phyloP scores from a whole-genome alignment of 495 filamentous ascomycete genomes.

The Copromyces sp. region DNA sequence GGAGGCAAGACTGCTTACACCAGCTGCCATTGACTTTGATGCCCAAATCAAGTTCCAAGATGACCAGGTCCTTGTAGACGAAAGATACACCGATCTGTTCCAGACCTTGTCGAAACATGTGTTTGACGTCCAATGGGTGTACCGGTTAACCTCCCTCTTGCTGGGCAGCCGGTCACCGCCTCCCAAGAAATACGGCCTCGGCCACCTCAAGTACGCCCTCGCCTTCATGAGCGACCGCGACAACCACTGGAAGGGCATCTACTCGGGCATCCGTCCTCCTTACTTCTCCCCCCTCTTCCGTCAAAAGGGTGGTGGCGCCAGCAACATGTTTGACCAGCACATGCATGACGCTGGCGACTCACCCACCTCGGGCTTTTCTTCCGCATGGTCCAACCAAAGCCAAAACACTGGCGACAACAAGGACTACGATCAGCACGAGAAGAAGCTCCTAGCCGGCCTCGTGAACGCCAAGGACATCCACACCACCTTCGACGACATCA shows the following conservation, averaged over 20 bases:
- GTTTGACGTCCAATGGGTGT: slow-evolving; percentile 25
- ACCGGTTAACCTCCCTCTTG: slow-evolving; percentile 19
- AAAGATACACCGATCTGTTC: slow-evolving; percentile 1
- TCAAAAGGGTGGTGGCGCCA: not conserved
- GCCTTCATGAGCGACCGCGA: slow-evolving; percentile 15
- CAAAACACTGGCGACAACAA: slow-evolving; percentile 1
- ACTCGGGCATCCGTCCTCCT: slow-evolving; percentile 11
- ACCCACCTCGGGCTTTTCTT: not conserved
- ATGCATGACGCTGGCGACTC: not conserved
- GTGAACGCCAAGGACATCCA: slow-evolving; percentile 71
- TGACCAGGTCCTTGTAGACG: not conserved
- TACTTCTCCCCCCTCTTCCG: slow-evolving; percentile 22
- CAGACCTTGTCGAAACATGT: slow-evolving; percentile 10
- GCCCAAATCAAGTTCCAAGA: slow-evolving; percentile 6
- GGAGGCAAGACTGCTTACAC: slow-evolving; percentile 11
- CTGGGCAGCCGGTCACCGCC: slow-evolving; percentile 12
- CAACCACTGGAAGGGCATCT: slow-evolving; percentile 14
- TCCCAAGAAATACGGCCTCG: slow-evolving; percentile 5
- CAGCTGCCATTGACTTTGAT: slow-evolving; percentile 11
- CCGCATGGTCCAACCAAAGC: not conserved
- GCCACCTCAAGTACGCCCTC: slow-evolving; percentile 10
- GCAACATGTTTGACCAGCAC: not conserved
- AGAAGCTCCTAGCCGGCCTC: slow-evolving; percentile 70
- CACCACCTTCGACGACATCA: slow-evolving; percentile 77
- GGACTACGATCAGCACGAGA: slow-evolving; percentile 54